Evolutionary conservation across 2,329 filamentous ascomycete genomes (phyloP).

Genomic region (Curvularia sp.): DNA sequence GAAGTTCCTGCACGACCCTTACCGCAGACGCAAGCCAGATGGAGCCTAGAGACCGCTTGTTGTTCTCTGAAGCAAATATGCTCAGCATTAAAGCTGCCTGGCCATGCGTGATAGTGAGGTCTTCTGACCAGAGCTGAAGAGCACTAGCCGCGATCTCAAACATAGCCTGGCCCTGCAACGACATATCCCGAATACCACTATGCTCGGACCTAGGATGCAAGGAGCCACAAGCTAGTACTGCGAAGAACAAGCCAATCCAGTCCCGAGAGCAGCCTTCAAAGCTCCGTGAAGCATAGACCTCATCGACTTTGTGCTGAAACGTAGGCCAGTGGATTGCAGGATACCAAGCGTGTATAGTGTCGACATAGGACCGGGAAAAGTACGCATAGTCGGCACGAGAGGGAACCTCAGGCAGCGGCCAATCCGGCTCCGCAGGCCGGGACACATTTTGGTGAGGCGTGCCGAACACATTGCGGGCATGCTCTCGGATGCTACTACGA

Average conservation of each 20-base stretch:
- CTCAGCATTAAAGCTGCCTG: slow-evolving; percentile 75
- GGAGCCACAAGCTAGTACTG: slow-evolving; percentile 81
- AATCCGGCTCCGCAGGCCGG: slow-evolving; percentile 52
- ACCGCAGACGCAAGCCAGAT: slow-evolving; percentile 83
- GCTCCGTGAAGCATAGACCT: slow-evolving; percentile 72
- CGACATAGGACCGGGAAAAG: slow-evolving; percentile 77
- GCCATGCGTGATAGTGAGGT: slow-evolving; percentile 76
- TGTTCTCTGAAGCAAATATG: slow-evolving; percentile 83
- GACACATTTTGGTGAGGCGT: slow-evolving; percentile 68
- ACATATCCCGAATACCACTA: slow-evolving; percentile 60
- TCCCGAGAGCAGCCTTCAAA: slow-evolving; percentile 68
- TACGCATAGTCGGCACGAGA: slow-evolving; percentile 72
- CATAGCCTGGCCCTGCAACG: slow-evolving; percentile 67
- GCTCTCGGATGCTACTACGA: slow-evolving; percentile 73
- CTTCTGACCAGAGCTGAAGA: slow-evolving; percentile 82
- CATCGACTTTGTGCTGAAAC: slow-evolving; percentile 77
- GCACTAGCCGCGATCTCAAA: slow-evolving; percentile 73
- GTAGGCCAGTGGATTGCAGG: slow-evolving; percentile 89
- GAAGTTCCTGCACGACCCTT: slow-evolving; percentile 81
- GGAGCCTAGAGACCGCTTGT: slow-evolving; percentile 84
- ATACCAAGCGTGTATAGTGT: slow-evolving; percentile 77
- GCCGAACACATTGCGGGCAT: slow-evolving; percentile 81
- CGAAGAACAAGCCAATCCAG: slow-evolving; percentile 83
- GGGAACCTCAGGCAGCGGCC: slow-evolving; percentile 70
- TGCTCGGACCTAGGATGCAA: slow-evolving; percentile 70